Evolutionary conservation across 805 yeast species (phyloP), one percentile per base, ranked within the genome.

Genomic region (Zygosaccharomyces pseudorouxii): DNA sequence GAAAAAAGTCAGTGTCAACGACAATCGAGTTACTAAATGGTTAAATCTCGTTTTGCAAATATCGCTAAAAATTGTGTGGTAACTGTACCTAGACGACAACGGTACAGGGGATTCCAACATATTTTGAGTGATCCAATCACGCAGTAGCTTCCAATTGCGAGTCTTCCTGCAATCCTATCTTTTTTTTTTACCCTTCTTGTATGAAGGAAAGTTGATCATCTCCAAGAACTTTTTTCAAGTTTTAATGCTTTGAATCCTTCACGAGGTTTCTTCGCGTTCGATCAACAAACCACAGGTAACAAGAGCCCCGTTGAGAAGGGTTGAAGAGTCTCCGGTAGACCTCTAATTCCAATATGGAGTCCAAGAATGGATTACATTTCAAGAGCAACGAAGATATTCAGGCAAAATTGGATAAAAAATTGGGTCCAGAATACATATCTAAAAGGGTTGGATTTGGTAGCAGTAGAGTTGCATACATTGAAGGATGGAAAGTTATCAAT

Each of bases 401-500:
- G 42, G 48, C 64, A 1, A 71, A 71, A 49, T 53, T 74, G 27
- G 74, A 71, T 31, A 71, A 71, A 52, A 69, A 78, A 49, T 59
- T 86, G 14, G 93, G 93, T 0, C 92, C 93, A 0, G 93, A 86
- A 58, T 86, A 78, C 57, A 82, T 86, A 19, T 81, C 89, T 23
- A 80, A 79, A 36, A 71, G 95, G 41, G 81, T 89, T 6, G 90
- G 89, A 2, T 88, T 83, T 30, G 89, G 88, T 2, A 82, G 85
- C 11, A 75, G 73, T 40, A 73, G 77, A 47, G 86, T 86, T 3
- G 80, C 85, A 2, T 86, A 86, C 57, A 75, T 86, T 36, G 93
- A 86, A 65, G 95, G 95, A 1, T 86, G 92, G 89, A 83, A 80
- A 60, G 92, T 87, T 2, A 76, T 86, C 33, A 84, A 84, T 59